Evolutionary conservation across 2,329 filamentous ascomycete species (phyloP).

Genomic region (Cercospora janseana): DNA sequence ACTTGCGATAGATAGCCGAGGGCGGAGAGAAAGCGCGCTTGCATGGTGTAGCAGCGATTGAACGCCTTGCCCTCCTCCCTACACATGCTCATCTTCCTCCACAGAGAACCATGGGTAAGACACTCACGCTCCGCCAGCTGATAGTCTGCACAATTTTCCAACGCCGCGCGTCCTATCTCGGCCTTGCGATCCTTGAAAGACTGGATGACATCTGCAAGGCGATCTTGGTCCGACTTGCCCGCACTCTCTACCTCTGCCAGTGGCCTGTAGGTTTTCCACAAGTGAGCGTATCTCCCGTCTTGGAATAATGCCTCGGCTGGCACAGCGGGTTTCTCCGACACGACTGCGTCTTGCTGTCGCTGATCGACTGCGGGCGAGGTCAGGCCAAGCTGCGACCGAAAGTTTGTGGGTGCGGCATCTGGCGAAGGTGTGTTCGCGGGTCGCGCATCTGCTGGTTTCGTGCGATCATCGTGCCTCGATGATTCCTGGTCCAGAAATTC

Average conservation of each 20-base stretch:
- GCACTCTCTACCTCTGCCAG: constrained; percentile 67
- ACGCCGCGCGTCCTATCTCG: constrained; percentile 72
- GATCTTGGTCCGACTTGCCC: constrained; percentile 73
- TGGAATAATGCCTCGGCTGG: constrained; percentile 59
- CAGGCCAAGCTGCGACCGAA: constrained; percentile 35
- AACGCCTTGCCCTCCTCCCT: constrained; percentile 72
- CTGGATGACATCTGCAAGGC: constrained; percentile 74
- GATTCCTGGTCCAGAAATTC: constrained; percentile 83
- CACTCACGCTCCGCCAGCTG: constrained; percentile 81
- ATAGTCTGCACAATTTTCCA: constrained; percentile 91
- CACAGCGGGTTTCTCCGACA: constrained; percentile 39
- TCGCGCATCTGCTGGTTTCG: constrained; percentile 13
- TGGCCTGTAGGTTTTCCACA: constrained; percentile 90
- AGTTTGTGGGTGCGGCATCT: constrained; percentile 33
- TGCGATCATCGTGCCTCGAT: constrained; percentile 60
- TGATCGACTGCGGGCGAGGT: constrained; percentile 25
- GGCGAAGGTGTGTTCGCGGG: constrained; percentile 27
- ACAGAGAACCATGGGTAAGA: constrained; percentile 69
- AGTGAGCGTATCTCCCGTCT: constrained; percentile 74
- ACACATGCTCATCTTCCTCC: constrained; percentile 75
- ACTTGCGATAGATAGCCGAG: constrained; percentile 77
- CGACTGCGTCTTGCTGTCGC: constrained; percentile 27
- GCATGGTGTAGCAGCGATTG: constrained; percentile 84
- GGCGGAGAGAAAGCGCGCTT: constrained; percentile 86
- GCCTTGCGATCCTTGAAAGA: constrained; percentile 79